Evolutionary conservation across 768 basidiomycete genomes (phyloP), one percentile per base, ranked within the genome.

Genomic region (Tulasnella sp.): DNA sequence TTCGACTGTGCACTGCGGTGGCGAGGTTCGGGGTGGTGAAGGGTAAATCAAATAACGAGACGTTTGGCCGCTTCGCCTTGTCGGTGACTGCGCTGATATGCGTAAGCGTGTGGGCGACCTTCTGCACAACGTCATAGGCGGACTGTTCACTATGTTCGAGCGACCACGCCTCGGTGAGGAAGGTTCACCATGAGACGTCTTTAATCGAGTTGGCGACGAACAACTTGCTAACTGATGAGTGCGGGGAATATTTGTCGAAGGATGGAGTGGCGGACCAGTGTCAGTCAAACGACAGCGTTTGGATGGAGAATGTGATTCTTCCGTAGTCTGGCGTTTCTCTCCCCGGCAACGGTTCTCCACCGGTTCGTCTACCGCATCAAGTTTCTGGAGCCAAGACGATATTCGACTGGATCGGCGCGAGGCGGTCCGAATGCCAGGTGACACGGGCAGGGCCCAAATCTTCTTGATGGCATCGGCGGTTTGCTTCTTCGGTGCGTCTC

Each of bases 401-500:
- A 27, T 26, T 8, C 51, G 51, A 73, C 73, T 67, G 78, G 78
- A 32, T 13, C 34, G 38, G 3, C 38, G n/a, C 2, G 65, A 30
- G 1, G 70, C 62, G 34, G 71, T 73, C 34, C 70, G 73, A 19
- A 72, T 70, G 42, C 73, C 70, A 7, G 77, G 75, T 4, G 73
- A 75, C 1, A 67, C 63, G 3, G 72, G 68, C 41, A 74, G 73
- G 15, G 72, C 70, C 73, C 75, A 79, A 54, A 78, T 58, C 4
- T 55, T 51, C 5, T 67, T 71, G 42, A 67, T 68, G 71, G 73
- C 77, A 50, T 83, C 80, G 24, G 78, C 75, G 17, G 78, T 68
- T 47, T 79, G 77, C 62, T 83, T 81, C 29, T 75, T 67, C 3
- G 70, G 67, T 19, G 71, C 64, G 58, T 84, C 83, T 51, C 75